Conservation (phyloP, 371 early-diverging fungal genomes). For the Caulochytrium protostelioides region DNA sequence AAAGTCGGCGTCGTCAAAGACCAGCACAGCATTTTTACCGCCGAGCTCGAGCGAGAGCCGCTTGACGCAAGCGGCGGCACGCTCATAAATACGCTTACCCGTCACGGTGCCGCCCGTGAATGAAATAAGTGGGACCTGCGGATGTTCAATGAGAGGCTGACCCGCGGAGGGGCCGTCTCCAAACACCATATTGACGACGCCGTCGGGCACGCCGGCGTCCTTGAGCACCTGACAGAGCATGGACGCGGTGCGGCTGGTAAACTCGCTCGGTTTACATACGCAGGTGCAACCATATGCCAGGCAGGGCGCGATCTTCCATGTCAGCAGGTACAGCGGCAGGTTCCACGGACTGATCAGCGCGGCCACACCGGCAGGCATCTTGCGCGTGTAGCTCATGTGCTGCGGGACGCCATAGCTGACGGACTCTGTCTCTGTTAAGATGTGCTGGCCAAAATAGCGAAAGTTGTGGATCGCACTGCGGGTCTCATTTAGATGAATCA, state of each 20-base stretch:
- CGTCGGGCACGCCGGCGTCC: slow-evolving; percentile 43
- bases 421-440: slow-evolving; percentile 14
- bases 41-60: slow-evolving; percentile 48
- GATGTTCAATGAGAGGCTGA: slow-evolving; percentile 36
- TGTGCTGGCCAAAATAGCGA: slow-evolving; percentile 39
- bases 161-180: slow-evolving; percentile 37
- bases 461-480: slow-evolving; percentile 36
- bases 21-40: slow-evolving; percentile 54
- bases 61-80: slow-evolving; percentile 33
- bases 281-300: slow-evolving; percentile 45
- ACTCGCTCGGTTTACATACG: slow-evolving; percentile 52
- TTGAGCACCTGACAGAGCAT: slow-evolving; percentile 35
- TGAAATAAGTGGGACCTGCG: slow-evolving; percentile 39
- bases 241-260: slow-evolving; percentile 43
- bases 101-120: slow-evolving; percentile 62
- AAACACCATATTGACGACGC: slow-evolving; percentile 61
- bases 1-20: slow-evolving; percentile 49
- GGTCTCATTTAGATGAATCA: background rate
- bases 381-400: slow-evolving; percentile 4
- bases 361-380: slow-evolving; percentile 1
- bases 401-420: slow-evolving; percentile 5
- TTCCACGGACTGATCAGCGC: slow-evolving; percentile 3
- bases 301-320: slow-evolving; percentile 59
- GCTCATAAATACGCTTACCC: slow-evolving; percentile 27
- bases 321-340: slow-evolving; percentile 39